These are phyloP conservation scores for Brassica carinata DNA, from an alignment of 345 rosid genomes.

Conservation along the genomic window DNA sequence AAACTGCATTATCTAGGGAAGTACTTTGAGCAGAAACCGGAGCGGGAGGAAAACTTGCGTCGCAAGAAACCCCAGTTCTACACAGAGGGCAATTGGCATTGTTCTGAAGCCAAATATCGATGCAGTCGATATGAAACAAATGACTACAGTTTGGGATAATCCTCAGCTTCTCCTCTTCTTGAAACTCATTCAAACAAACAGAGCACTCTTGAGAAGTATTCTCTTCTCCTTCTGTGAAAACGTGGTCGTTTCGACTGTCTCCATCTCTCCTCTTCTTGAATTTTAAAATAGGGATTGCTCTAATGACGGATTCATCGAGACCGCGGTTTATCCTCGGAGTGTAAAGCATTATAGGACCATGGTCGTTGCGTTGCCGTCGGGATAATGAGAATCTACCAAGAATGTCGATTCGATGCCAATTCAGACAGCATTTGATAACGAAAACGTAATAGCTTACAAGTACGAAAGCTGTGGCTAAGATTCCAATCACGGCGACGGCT, in stretches of 20 bases:
- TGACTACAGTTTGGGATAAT: conserved; percentile 85
- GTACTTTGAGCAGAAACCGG: conserved; percentile 50
- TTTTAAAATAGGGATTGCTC: conserved; percentile 77
- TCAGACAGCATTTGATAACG: conserved; percentile 88
- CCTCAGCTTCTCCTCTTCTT: conserved; percentile 80
- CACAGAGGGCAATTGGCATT: conserved; percentile 94
- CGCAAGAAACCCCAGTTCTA: conserved; percentile 71
- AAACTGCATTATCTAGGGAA: background rate
- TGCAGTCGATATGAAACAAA: conserved; percentile 88
- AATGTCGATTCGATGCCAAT: conserved; percentile 75
- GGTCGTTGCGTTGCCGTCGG: conserved; percentile 49
- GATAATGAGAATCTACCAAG: conserved; percentile 64
- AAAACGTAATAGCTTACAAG: conserved; percentile 87
- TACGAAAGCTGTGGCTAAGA: conserved; percentile 77
- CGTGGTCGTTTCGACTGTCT: conserved; percentile 20
- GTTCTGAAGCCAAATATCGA: conserved; percentile 89
- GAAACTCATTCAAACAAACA: conserved; percentile 87
- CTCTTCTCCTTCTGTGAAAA: conserved; percentile 33
- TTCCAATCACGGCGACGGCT: conserved; percentile 80
- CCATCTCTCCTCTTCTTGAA: conserved; percentile 57
- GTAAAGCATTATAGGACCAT: conserved; percentile 50
- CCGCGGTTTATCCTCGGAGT: conserved; percentile 62
- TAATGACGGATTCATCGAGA: conserved; percentile 73
- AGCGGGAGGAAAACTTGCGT: conserved; percentile 41
- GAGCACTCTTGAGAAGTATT: conserved; percentile 78